These are phyloP conservation scores for Penicillium brasilianum DNA, from an alignment of 2,329 filamentous ascomycete species.

Conservation along the genomic window DNA sequence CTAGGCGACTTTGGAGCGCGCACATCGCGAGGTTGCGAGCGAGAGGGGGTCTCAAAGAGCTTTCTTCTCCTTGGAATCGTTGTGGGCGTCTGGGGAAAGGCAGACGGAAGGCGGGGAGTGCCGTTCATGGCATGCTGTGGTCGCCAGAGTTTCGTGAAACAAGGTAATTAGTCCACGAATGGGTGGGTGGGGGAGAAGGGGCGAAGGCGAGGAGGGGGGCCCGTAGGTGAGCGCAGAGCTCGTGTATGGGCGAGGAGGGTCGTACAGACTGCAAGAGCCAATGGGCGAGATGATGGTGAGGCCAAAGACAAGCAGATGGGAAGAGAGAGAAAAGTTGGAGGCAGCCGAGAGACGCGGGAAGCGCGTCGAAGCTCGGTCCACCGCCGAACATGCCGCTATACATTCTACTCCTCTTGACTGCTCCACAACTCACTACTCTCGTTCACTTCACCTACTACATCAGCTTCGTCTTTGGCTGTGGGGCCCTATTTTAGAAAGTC, in stretches of 20 bases:
- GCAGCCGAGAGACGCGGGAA: constrained; percentile 34
- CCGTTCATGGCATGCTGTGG: constrained; percentile 74
- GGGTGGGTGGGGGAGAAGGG: too few relatives aligned
- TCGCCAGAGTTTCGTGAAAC: constrained; percentile 25
- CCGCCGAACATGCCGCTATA: constrained; percentile 23
- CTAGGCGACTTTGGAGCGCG: constrained; percentile 29
- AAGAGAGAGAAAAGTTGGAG: constrained; percentile 29
- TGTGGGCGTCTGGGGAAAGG: constrained; percentile 76
- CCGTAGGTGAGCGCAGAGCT: constrained; percentile 2
- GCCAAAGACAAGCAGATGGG: constrained; percentile 5
- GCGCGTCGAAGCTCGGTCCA: constrained; percentile 35
- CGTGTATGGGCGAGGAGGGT: neutral
- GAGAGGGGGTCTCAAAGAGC: constrained; percentile 37
- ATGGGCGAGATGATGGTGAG: neutral
- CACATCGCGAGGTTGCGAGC: constrained; percentile 31
- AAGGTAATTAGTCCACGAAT: constrained; percentile 9
- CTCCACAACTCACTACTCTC: neutral
- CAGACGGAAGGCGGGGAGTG: constrained; percentile 81
- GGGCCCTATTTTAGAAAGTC: neutral
- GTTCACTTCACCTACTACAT: neutral
- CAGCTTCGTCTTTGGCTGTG: neutral
- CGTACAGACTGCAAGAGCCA: neutral
- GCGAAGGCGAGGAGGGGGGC: neutral
- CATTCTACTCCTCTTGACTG: constrained; percentile 7
- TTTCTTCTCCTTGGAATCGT: constrained; percentile 47